These are phyloP conservation scores for Botryotinia narcissicola DNA, from an alignment of 2,329 filamentous ascomycete genomes.

Conservation along the genomic window DNA sequence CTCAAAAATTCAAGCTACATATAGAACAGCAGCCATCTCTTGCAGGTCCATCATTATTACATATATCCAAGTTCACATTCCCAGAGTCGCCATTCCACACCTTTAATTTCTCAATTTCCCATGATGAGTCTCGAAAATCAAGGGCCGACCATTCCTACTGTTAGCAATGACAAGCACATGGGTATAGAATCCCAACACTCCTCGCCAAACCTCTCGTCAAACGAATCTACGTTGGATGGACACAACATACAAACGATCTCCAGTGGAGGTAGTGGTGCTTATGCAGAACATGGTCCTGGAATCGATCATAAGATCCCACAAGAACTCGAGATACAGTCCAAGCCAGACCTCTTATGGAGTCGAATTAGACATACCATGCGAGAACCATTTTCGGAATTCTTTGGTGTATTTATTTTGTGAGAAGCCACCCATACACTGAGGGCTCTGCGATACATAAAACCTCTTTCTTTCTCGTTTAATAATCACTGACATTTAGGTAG, in stretches of 20 bases:
- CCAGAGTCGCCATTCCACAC: not conserved
- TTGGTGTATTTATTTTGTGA: conserved; percentile 62
- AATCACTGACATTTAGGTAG: not conserved
- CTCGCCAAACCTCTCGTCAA: conserved; percentile 8
- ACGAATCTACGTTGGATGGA: not conserved
- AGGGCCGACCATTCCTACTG: not conserved
- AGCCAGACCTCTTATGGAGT: conserved; percentile 32
- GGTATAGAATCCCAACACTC: not conserved
- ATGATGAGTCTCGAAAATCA: conserved; percentile 7
- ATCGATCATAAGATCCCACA: conserved; percentile 40
- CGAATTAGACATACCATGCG: conserved; percentile 26
- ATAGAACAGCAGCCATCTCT: not conserved
- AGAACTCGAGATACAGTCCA: conserved; percentile 31
- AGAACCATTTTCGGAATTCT: conserved; percentile 60
- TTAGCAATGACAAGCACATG: not conserved
- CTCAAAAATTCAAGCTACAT: not conserved
- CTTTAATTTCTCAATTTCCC: not conserved
- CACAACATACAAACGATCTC: not conserved
- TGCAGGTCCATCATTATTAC: not conserved
- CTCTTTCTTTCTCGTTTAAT: not conserved
- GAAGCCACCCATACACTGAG: not conserved
- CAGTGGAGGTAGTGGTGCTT: conserved; percentile 13
- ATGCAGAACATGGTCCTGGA: conserved; percentile 38
- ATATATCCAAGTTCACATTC: not conserved
- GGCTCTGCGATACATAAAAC: not conserved